A percentile compares a stretch with the other conserved stretches of the same genome.
Conservation (phyloP, 495 filamentous ascomycete species). For the Penicillium coprophilum region DNA sequence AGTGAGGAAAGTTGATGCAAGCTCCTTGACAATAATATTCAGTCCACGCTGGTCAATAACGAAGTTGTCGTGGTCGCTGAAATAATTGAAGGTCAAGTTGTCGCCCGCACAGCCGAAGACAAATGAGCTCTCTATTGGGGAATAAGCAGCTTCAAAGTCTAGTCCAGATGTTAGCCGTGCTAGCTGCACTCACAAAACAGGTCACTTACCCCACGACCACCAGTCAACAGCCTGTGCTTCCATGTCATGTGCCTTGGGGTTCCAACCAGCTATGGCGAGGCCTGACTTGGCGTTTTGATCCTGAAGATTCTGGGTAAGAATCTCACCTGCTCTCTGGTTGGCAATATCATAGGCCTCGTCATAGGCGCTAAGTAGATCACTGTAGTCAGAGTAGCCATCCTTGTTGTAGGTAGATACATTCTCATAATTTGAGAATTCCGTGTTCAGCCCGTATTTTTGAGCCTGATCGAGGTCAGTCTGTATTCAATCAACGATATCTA, state of each 20-base stretch:
- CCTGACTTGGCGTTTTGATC: conserved; percentile 63
- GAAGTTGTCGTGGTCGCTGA: conserved; percentile 62
- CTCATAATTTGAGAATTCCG: conserved; percentile 61
- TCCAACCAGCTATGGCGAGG: conserved; percentile 63
- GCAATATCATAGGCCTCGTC: conserved; percentile 49
- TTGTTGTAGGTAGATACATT: conserved; percentile 62
- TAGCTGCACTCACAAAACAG: conserved; percentile 1
- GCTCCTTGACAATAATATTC: conserved; percentile 58
- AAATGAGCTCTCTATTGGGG: conserved; percentile 50
- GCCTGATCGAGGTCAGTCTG: conserved; percentile 33
- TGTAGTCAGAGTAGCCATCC: conserved; percentile 52
- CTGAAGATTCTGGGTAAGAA: conserved; percentile 60
- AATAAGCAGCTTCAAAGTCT: conserved; percentile 58
- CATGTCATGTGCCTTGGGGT: conserved; percentile 56
- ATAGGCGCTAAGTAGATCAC: conserved; percentile 50
- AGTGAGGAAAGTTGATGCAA: conserved; percentile 60
- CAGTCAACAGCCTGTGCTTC: conserved; percentile 63
- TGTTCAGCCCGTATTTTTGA: conserved; percentile 62
- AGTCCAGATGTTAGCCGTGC: conserved; percentile 18
- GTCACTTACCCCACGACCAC: conserved; percentile 52
- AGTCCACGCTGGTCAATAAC: conserved; percentile 69
- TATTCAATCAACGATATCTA: not conserved
- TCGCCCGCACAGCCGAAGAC: conserved; percentile 46
- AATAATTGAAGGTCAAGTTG: conserved; percentile 50
- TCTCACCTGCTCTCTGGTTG: conserved; percentile 57